phyloP scores from a whole-genome alignment of 164 flowering plant species.

The Houttuynia cordata region DNA sequence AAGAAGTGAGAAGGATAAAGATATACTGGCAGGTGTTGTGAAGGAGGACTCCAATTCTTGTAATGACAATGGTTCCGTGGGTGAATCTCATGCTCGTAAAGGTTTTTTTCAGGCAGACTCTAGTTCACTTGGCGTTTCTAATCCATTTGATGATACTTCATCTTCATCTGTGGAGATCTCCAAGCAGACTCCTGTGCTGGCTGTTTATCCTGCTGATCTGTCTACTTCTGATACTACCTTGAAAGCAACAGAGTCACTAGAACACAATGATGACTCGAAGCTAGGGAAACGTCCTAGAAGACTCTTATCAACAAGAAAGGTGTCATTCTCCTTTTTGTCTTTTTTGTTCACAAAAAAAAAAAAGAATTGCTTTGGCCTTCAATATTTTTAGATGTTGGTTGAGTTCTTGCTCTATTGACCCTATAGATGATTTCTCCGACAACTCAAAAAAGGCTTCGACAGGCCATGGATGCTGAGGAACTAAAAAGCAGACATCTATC shows the following conservation, averaged over 20 bases:
- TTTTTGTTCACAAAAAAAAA: too few relatives aligned
- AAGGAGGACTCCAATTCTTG: neutral
- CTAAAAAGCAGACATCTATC: constrained; percentile 8
- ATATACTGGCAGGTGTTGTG: neutral
- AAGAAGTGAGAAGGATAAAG: neutral
- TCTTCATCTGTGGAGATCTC: constrained; percentile 1
- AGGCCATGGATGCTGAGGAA: constrained; percentile 32
- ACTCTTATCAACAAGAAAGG: constrained; percentile 55
- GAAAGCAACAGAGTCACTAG: constrained; percentile 9
- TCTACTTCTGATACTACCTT: constrained; percentile 3
- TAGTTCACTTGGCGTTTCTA: neutral
- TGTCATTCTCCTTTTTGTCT: constrained; percentile 4
- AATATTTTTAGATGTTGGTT: neutral
- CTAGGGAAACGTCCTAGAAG: constrained; percentile 34
- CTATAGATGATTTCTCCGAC: constrained; percentile 61
- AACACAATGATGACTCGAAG: constrained; percentile 2
- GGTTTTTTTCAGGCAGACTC: neutral
- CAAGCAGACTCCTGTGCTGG: constrained; percentile 1
- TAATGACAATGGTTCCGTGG: neutral
- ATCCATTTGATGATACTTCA: constrained; percentile 6
- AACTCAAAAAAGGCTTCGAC: constrained; percentile 53
- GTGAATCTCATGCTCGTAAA: neutral
- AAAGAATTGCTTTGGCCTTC: too few relatives aligned
- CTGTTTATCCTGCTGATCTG: neutral
- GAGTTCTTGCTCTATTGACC: constrained; percentile 1